These are phyloP conservation scores for Solanum clarkiae DNA, from an alignment of 257 asterid species.

Conservation along the genomic window DNA sequence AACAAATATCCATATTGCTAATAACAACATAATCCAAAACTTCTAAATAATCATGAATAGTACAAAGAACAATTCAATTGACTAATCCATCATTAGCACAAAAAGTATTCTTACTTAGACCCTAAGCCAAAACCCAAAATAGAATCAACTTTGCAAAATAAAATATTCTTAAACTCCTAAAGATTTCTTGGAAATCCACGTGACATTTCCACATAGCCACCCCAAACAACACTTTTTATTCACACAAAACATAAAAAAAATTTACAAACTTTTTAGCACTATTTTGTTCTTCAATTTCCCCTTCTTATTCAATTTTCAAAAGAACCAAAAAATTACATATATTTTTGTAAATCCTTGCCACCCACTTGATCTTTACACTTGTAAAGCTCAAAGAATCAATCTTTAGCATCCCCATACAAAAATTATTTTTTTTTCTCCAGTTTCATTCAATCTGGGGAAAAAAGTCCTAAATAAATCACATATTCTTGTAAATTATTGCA, in stretches of 20 bases:
- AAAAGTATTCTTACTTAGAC: neutral
- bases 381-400: neutral
- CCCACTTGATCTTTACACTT: neutral
- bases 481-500: neutral
- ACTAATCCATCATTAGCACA: neutral
- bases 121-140: slow-evolving; percentile 1
- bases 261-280: neutral
- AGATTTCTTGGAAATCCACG: neutral
- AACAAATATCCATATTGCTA: too few relatives aligned
- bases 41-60: neutral
- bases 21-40: neutral
- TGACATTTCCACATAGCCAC: neutral
- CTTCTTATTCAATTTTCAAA: neutral
- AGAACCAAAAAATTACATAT: neutral
- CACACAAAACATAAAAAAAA: too few relatives aligned
- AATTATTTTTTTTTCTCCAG: neutral
- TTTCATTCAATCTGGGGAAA: neutral
- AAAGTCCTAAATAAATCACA: neutral
- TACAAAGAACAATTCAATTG: neutral
- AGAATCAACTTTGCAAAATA: neutral
- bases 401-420: neutral
- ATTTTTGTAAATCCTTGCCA: neutral
- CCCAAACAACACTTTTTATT: neutral
- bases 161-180: neutral
- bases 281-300: neutral